Conservation (phyloP, 129 eudicot species). For the Heracleum sosnowskyi region DNA sequence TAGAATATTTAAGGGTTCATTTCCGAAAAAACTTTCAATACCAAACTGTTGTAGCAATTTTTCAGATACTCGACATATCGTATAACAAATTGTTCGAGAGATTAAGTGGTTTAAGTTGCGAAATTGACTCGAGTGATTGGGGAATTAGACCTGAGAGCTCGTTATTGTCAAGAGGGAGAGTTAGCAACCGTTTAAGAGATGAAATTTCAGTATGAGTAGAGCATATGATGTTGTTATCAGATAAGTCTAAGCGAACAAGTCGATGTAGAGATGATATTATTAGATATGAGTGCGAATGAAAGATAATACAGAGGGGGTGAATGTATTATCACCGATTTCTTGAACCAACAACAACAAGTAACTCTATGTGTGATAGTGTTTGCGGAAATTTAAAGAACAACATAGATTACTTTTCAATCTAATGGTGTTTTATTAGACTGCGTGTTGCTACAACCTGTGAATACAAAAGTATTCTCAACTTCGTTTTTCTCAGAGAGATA, state of each 20-base stretch:
- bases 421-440: too few relatives aligned
- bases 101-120: conserved; percentile 37
- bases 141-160: conserved; percentile 64
- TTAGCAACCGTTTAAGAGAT: conserved; percentile 45
- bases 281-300: too few relatives aligned
- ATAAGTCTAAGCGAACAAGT: conserved; percentile 66
- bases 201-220: conserved; percentile 37
- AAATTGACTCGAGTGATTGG: conserved; percentile 21
- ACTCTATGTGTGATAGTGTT: too few relatives aligned
- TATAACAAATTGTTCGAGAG: conserved; percentile 63
- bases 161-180: conserved; percentile 62
- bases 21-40: conserved; percentile 58
- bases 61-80: conserved; percentile 45
- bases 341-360: too few relatives aligned
- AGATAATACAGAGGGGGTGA: too few relatives aligned
- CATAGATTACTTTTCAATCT: too few relatives aligned
- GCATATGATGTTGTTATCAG: conserved; percentile 73
- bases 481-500: too few relatives aligned
- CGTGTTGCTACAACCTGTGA: too few relatives aligned
- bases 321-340: too few relatives aligned
- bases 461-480: too few relatives aligned
- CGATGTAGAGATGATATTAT: conserved; percentile 43
- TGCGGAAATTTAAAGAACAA: too few relatives aligned
- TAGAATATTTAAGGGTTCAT: conserved; percentile 33
- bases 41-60: conserved; percentile 32